Evolutionary conservation across 768 basidiomycete genomes (phyloP).

Genomic region (Lyophyllum atratum): DNA sequence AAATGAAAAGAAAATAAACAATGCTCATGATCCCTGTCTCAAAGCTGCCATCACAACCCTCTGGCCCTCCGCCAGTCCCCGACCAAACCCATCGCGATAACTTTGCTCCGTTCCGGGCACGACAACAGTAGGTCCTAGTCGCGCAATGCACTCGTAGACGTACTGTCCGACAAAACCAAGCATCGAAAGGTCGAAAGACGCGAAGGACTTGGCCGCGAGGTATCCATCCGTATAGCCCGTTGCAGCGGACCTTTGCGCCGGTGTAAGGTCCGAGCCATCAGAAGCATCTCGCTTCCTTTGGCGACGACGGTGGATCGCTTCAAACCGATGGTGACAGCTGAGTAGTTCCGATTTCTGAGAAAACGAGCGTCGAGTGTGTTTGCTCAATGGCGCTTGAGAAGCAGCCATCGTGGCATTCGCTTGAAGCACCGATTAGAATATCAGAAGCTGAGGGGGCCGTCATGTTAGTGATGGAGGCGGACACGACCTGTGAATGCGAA

Average conservation of each 20-base stretch:
- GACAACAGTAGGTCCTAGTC: conserved; percentile 36
- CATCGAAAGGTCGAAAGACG: conserved; percentile 44
- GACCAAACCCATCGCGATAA: conserved; percentile 48
- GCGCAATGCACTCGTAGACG: conserved; percentile 46
- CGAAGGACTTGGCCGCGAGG: conserved; percentile 56
- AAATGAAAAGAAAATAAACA: background rate
- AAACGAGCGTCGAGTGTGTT: background rate
- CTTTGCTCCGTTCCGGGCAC: conserved; percentile 38
- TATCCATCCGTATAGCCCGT: conserved; percentile 66
- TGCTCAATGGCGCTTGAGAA: background rate
- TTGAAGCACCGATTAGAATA: conserved; percentile 6
- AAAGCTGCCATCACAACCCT: background rate
- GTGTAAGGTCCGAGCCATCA: conserved; percentile 14
- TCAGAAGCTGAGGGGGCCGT: conserved; percentile 13
- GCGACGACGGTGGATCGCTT: conserved; percentile 23
- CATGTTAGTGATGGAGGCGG: conserved; percentile 8
- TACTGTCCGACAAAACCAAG: conserved; percentile 67
- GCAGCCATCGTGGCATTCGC: background rate
- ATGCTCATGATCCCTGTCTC: background rate
- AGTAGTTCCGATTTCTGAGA: background rate
- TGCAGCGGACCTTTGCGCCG: conserved; percentile 22
- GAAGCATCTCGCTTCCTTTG: conserved; percentile 3
- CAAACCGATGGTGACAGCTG: conserved; percentile 24
- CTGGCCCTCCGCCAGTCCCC: conserved; percentile 38
- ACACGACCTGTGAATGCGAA: conserved; percentile 1